Conservation (phyloP, 2,329 filamentous ascomycete genomes). For the Pseudocercospora musae region DNA sequence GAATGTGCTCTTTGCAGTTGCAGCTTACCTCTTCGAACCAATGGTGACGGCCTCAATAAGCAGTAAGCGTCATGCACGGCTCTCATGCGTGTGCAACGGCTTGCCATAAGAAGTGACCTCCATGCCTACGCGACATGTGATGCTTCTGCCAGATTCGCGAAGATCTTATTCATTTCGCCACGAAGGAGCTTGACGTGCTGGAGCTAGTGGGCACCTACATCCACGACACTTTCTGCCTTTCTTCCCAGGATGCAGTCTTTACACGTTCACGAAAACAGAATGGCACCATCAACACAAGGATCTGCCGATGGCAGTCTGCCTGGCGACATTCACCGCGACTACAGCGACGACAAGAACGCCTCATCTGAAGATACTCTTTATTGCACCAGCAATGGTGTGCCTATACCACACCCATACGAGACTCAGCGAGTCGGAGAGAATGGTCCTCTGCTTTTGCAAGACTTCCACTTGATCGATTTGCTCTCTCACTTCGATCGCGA, state of each 20-base stretch:
- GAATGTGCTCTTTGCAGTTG: background rate
- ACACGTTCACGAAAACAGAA: constrained; percentile 11
- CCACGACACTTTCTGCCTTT: background rate
- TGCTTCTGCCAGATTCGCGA: background rate
- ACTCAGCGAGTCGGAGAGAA: constrained; percentile 56
- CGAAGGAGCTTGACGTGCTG: constrained; percentile 5
- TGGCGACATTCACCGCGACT: constrained; percentile 36
- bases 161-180: background rate
- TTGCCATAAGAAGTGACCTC: constrained; percentile 5
- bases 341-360: constrained; percentile 45
- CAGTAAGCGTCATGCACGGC: constrained; percentile 13
- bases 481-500: constrained; percentile 52
- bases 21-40: constrained; percentile 4
- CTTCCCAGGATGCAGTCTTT: constrained; percentile 10
- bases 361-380: constrained; percentile 49
- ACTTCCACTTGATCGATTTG: constrained; percentile 50
- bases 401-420: constrained; percentile 58
- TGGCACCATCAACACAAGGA: constrained; percentile 23
- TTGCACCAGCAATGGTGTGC: constrained; percentile 55
- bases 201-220: constrained; percentile 5
- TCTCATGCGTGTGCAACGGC: background rate
- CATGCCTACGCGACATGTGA: background rate
- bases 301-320: constrained; percentile 11
- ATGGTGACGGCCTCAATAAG: constrained; percentile 15
- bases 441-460: constrained; percentile 56